Evolutionary conservation across 805 yeast genomes (phyloP).

Genomic region (Candida tallmaniae): DNA sequence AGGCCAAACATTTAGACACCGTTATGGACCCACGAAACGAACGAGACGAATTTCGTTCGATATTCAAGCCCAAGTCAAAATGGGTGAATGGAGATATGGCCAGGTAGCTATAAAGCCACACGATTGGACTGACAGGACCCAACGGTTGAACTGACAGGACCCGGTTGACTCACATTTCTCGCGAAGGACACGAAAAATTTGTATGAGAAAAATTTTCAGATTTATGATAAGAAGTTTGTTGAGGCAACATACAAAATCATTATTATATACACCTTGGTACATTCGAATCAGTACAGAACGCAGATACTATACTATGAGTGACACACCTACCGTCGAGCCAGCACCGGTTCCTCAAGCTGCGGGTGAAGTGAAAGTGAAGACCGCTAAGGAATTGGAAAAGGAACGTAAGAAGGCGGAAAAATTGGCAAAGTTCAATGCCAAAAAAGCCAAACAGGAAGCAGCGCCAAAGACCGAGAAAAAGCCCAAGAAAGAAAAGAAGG

Average conservation of each 20-base stretch:
- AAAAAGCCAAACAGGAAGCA: conserved; percentile 58
- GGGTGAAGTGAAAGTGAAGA: conserved; percentile 42
- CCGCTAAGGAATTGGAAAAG: conserved; percentile 78
- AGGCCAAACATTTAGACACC: conserved; percentile 11
- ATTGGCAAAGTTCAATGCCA: conserved; percentile 81
- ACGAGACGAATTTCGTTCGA: conserved; percentile 6
- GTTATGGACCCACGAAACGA: too few species aligned
- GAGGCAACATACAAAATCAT: conserved; percentile 4
- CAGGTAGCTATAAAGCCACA: background rate
- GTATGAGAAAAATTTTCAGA: conserved; percentile 8
- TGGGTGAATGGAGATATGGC: conserved; percentile 10
- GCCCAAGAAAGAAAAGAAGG: conserved; percentile 65
- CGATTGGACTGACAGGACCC: background rate
- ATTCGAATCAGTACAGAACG: background rate
- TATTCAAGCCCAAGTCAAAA: conserved; percentile 8
- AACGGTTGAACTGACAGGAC: background rate
- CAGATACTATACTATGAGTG: background rate
- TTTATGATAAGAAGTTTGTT: conserved; percentile 11
- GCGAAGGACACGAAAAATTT: too few species aligned
- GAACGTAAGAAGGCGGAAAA: conserved; percentile 87
- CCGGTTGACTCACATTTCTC: conserved; percentile 1
- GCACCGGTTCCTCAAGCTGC: background rate
- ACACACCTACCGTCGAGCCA: background rate
- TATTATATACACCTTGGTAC: conserved; percentile 2
- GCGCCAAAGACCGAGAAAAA: conserved; percentile 48